A percentile compares a stretch with the other conserved stretches of the same genome.
phyloP scores from a whole-genome alignment of 164 flowering plant species.

The Paratinospora sagittata region DNA sequence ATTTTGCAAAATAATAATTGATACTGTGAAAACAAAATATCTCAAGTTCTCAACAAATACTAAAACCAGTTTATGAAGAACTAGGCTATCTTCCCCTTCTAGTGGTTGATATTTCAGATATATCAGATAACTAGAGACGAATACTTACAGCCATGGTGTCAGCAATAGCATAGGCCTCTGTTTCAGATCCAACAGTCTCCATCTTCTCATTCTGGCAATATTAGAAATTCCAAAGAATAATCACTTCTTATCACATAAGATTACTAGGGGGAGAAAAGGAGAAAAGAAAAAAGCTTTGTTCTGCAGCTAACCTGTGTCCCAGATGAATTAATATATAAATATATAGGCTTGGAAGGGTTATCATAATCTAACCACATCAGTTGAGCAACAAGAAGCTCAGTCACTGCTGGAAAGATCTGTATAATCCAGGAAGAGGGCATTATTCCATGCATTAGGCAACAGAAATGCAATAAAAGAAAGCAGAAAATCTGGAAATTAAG shows the following conservation, averaged over 20 bases:
- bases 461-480: not conserved
- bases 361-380: constrained; percentile 83
- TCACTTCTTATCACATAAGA: not conserved
- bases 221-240: not conserved
- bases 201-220: constrained; percentile 57
- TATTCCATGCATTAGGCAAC: not conserved
- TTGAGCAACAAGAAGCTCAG: constrained; percentile 87
- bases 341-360: constrained; percentile 70
- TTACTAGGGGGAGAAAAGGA: not conserved
- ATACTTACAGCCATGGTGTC: constrained; percentile 76
- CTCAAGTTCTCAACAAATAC: not conserved
- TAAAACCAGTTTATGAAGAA: not conserved
- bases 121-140: not conserved
- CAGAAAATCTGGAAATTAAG: not conserved
- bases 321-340: constrained; percentile 77
- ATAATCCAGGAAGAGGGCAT: constrained; percentile 10
- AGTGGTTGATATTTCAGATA: not conserved
- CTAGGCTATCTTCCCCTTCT: not conserved
- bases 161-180: constrained; percentile 91
- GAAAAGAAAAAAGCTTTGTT: not conserved
- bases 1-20: not conserved
- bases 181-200: constrained; percentile 82
- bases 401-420: constrained; percentile 90
- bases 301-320: constrained; percentile 75
- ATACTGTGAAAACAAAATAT: not conserved